Base-by-base conservation (phyloP, 1,139 yeast genomes). In the Suhomyces choctaworum region DNA sequence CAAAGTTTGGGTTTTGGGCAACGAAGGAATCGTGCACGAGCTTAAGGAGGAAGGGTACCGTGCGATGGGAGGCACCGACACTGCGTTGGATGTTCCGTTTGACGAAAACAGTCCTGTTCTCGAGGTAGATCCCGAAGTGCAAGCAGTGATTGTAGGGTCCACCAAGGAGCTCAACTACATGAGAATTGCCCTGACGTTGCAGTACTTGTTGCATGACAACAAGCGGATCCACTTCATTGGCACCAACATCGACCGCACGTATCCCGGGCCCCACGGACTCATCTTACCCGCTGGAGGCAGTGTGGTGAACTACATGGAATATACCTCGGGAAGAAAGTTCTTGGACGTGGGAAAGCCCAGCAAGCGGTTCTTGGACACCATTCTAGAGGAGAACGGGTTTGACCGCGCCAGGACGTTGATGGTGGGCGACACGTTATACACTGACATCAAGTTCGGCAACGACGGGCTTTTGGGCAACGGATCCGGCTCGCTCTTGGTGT, bases 1-100 rank as follows among this genome's bases (percentile, higher is more conserved):
- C 25, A 90, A 89, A 56, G 79, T 89, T 10, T 82, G 95, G 82
- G 87, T 89, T 1, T 66, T 89, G 36, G 97, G 97, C 24, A 95
- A 87, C 52, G 49, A 64, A 11, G 97, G 97, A 7, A 78, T 90
- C 34, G 82, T 77, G 45, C 80, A 79, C 31, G 97, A 90, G 52
- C 66, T 90, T 34, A 57, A 56, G 19, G 78, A 75, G 33, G 72
- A 74, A 42, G 96, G 96, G 0, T 84, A 82, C 51, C 60, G 72
- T 14, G 75, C 83, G 2, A 49, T 85, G 8, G 96, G 96, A 16
- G 96, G 96, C 5, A 70, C 81, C 4, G 95, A 70, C 36, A 45
- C 63, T 5, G 54, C 70, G 4, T 48, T 66, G 12, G 51, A 65
- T 33, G 37, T 33, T 1, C 54, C 50, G 7, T 55, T 63, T 39